A percentile compares a stretch with the other conserved stretches of the same genome.
These are phyloP conservation scores for Thalassiosira profunda DNA, from an alignment of 108 stramenopile species.

Conservation along the genomic window DNA sequence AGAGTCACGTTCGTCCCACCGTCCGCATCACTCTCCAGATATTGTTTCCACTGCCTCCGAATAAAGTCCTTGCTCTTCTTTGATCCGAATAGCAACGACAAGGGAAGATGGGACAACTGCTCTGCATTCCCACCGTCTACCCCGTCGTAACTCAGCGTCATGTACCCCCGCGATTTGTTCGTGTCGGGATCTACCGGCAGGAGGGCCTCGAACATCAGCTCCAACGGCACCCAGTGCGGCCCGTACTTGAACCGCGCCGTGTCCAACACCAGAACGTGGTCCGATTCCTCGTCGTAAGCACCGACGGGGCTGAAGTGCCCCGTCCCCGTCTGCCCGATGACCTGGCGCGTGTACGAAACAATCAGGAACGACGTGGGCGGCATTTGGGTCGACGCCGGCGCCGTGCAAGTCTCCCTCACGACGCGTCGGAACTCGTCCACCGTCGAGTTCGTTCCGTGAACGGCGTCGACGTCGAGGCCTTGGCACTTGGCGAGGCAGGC, in stretches of 20 bases:
- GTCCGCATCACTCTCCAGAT: conserved; percentile 29
- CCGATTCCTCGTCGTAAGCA: conserved; percentile 70
- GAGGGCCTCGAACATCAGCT: conserved; percentile 66
- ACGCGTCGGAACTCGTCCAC: conserved; percentile 76
- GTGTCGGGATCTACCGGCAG: conserved; percentile 79
- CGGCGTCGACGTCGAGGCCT: conserved; percentile 62
- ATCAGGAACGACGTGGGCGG: conserved; percentile 55
- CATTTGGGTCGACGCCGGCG: background rate
- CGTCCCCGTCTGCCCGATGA: conserved; percentile 79
- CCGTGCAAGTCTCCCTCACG: conserved; percentile 61
- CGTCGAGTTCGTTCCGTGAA: conserved; percentile 48
- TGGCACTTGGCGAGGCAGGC: conserved; percentile 84
- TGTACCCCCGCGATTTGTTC: conserved; percentile 81
- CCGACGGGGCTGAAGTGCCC: conserved; percentile 92
- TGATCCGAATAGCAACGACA: conserved; percentile 71
- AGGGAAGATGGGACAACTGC: conserved; percentile 35
- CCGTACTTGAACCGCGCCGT: conserved; percentile 92
- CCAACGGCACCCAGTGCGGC: conserved; percentile 74
- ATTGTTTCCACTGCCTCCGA: conserved; percentile 59
- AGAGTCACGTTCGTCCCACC: conserved; percentile 32
- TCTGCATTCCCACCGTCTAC: background rate
- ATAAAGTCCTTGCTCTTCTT: conserved; percentile 52
- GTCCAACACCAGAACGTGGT: conserved; percentile 80
- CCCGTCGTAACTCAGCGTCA: conserved; percentile 54
- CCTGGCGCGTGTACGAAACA: conserved; percentile 68